Percentiles rank a stretch among this genome's conserved stretches.
phyloP scores from a whole-genome alignment of 148 eudicot species.

The Gaultheria prostrata region DNA sequence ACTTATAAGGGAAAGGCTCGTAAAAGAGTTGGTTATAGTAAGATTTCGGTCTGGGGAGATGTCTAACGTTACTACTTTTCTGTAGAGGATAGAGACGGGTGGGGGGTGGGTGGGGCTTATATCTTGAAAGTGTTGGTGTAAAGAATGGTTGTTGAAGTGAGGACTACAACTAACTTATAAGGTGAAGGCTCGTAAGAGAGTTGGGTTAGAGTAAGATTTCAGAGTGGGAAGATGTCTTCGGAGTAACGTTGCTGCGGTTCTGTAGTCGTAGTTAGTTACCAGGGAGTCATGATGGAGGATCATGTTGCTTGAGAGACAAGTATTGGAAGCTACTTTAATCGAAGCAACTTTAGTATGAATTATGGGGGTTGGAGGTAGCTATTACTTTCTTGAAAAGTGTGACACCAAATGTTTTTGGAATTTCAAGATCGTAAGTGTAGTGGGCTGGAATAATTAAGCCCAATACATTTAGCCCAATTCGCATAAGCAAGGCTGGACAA shows the following conservation, averaged over 20 bases:
- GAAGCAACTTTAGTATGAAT: background rate
- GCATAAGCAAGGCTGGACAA: too few relatives aligned
- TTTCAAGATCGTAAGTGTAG: too few relatives aligned
- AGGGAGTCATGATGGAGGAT: background rate
- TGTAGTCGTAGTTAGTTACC: background rate
- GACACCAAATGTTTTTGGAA: background rate
- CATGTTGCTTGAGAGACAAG: background rate
- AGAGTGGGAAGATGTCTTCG: background rate
- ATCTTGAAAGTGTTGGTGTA: background rate
- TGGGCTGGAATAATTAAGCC: too few relatives aligned
- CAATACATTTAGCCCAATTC: too few relatives aligned
- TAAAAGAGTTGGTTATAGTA: too few relatives aligned
- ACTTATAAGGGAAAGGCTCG: too few relatives aligned
- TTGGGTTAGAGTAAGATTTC: background rate
- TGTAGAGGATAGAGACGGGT: too few relatives aligned
- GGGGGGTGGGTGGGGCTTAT: too few relatives aligned
- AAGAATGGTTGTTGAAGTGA: background rate
- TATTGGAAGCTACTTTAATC: background rate
- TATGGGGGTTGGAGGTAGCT: background rate
- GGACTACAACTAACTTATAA: background rate
- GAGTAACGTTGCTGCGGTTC: background rate
- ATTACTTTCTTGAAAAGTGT: background rate
- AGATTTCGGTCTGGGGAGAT: too few relatives aligned
- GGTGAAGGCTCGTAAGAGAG: background rate
- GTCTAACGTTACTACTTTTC: too few relatives aligned